Evolutionary conservation across 1,284 basidiomycete species (phyloP).

Genomic region (Ceratobasidium sp.): DNA sequence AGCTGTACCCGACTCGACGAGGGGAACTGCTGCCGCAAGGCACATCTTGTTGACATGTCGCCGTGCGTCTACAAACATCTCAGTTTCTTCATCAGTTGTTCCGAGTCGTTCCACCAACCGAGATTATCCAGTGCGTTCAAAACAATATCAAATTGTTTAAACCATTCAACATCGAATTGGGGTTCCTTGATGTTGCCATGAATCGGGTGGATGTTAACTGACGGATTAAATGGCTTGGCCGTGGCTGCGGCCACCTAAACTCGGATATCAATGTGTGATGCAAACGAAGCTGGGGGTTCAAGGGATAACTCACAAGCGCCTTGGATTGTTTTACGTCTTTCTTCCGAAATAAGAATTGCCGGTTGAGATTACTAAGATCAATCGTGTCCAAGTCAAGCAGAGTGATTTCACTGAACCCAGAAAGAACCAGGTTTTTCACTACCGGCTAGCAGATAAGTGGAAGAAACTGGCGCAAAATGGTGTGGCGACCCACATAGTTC

Average conservation of each 20-base stretch:
- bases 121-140: slow-evolving; percentile 97
- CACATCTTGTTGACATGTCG: slow-evolving; percentile 98
- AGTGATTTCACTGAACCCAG: slow-evolving; percentile 93
- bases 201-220: slow-evolving; percentile 87
- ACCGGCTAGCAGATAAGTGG: slow-evolving; percentile 8
- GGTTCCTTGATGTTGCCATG: slow-evolving; percentile 97
- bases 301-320: slow-evolving; percentile 71
- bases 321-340: slow-evolving; percentile 98
- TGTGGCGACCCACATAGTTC: slow-evolving; percentile 80
- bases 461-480: slow-evolving; percentile 5
- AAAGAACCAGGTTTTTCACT: slow-evolving; percentile 97
- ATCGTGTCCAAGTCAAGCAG: slow-evolving; percentile 98
- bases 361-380: slow-evolving; percentile 97
- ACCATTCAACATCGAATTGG: slow-evolving; percentile 92
- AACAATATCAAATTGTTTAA: slow-evolving; percentile 90
- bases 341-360: slow-evolving; percentile 97
- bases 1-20: slow-evolving; percentile 97
- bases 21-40: slow-evolving; percentile 88
- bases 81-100: background rate
- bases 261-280: background rate
- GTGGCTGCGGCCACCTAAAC: slow-evolving; percentile 90
- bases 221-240: slow-evolving; percentile 92
- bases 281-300: background rate
- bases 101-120: slow-evolving; percentile 65
- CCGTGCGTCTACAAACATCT: slow-evolving; percentile 72